These are phyloP conservation scores for Phytopythium boreale DNA, from an alignment of 352 stramenopile genomes.

Conservation along the genomic window DNA sequence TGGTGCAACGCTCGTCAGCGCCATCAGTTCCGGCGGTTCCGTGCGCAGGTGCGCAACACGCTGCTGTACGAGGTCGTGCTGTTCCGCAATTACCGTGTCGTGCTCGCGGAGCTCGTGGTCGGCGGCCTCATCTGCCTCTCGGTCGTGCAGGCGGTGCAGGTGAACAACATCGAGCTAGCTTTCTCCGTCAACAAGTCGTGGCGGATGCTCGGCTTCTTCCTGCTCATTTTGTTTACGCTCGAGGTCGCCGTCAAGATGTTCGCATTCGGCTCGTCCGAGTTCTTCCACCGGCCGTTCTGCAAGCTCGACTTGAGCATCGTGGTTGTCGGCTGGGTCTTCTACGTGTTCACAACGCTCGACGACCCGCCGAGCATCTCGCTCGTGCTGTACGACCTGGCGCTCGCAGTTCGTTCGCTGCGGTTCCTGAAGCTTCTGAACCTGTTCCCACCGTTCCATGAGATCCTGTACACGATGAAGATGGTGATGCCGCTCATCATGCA, in stretches of 20 bases:
- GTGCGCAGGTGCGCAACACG: slow-evolving; percentile 43
- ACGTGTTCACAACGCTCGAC: slow-evolving; percentile 61
- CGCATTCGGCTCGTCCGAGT: slow-evolving; percentile 71
- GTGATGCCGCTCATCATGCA: slow-evolving; percentile 80
- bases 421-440: slow-evolving; percentile 83
- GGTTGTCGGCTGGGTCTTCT: slow-evolving; percentile 77
- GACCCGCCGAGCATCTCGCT: slow-evolving; percentile 59
- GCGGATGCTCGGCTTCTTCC: slow-evolving; percentile 63
- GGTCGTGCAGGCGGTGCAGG: slow-evolving; percentile 74
- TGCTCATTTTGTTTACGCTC: slow-evolving; percentile 71
- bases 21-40: slow-evolving; percentile 50
- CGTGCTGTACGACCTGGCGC: slow-evolving; percentile 74
- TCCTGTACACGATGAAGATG: slow-evolving; percentile 82
- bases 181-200: slow-evolving; percentile 75
- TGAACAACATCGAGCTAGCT: slow-evolving; percentile 79
- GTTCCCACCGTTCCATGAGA: slow-evolving; percentile 80
- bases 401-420: slow-evolving; percentile 71
- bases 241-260: slow-evolving; percentile 79
- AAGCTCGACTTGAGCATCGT: slow-evolving; percentile 72
- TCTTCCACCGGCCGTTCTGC: slow-evolving; percentile 78
- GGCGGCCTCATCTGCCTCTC: slow-evolving; percentile 73
- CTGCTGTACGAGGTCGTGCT: slow-evolving; percentile 63
- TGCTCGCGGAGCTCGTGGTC: slow-evolving; percentile 71
- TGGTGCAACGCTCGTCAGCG: slow-evolving; percentile 42
- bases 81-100: slow-evolving; percentile 62